A percentile compares a stretch with the other conserved stretches of the same genome.
Evolutionary conservation across 192 early-diverging fungal species (phyloP).

Genomic region (Umbelopsis sp.): DNA sequence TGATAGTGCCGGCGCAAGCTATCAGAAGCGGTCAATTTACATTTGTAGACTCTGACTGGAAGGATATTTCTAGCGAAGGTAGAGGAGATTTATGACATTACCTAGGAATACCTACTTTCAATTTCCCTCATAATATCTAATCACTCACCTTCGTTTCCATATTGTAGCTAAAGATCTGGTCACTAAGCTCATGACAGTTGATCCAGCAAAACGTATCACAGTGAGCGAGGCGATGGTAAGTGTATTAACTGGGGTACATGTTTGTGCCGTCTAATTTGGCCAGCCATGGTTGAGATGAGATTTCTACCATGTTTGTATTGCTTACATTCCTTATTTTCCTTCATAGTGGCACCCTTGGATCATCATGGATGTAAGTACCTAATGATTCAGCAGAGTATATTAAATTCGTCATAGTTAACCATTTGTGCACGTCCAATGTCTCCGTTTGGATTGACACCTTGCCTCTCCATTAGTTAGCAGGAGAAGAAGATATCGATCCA

Average conservation of each 20-base stretch:
- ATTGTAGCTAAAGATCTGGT: conserved; percentile 59
- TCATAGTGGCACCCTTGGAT: neutral
- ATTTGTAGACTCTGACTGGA: conserved; percentile 84
- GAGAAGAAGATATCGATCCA: conserved; percentile 11
- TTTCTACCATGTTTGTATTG: too few species aligned
- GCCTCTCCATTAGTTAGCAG: neutral
- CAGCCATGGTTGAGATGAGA: too few species aligned
- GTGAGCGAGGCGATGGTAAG: conserved; percentile 29
- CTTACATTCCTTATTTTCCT: neutral
- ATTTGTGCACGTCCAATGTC: too few species aligned
- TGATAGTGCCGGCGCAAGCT: conserved; percentile 54
- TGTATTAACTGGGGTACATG: neutral
- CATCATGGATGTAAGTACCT: neutral
- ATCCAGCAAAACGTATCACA: conserved; percentile 51
- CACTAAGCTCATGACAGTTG: conserved; percentile 54
- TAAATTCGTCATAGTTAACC: too few species aligned
- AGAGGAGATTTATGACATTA: neutral
- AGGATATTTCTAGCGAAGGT: conserved; percentile 63
- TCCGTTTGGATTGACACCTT: neutral
- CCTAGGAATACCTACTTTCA: too few species aligned
- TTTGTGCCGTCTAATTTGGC: neutral
- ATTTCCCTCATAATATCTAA: neutral
- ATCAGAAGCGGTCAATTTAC: conserved; percentile 73
- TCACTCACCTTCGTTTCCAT: neutral
- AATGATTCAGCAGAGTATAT: too few species aligned